Evolutionary conservation across 2,329 filamentous ascomycete genomes (phyloP).

Genomic region (Ophiostoma sp.): DNA sequence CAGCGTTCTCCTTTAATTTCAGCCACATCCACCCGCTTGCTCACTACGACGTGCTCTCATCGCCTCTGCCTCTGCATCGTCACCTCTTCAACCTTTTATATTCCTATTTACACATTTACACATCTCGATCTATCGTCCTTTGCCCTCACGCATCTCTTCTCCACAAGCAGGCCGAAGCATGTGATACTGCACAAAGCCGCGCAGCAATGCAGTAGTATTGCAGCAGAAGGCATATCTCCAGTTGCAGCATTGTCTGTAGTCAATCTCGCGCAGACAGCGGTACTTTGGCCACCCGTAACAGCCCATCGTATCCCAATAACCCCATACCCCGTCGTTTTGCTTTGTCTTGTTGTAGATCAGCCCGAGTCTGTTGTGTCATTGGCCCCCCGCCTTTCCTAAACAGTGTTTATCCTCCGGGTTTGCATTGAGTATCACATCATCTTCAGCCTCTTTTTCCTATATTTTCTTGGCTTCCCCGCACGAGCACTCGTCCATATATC

Average conservation of each 20-base stretch:
- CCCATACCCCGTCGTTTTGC: neutral
- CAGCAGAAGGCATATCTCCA: too few relatives aligned
- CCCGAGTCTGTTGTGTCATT: neutral
- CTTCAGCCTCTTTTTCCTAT: neutral
- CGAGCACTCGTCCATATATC: too few relatives aligned
- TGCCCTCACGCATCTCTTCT: neutral
- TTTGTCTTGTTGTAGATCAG: neutral
- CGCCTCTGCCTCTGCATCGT: neutral
- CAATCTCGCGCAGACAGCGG: too few relatives aligned
- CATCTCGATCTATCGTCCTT: neutral
- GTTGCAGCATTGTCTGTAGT: too few relatives aligned
- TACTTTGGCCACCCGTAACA: too few relatives aligned
- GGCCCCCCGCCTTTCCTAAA: neutral
- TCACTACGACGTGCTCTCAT: neutral
- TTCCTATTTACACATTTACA: neutral
- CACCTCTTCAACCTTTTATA: neutral
- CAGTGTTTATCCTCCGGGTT: constrained; percentile 1
- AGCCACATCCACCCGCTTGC: neutral
- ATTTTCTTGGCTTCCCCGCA: neutral
- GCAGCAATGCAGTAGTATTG: neutral
- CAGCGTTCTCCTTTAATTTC: neutral
- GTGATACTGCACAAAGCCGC: neutral
- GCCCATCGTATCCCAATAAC: too few relatives aligned
- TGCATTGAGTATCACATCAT: neutral
- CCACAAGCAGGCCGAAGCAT: constrained; percentile 4